Conservation (phyloP, 108 stramenopile species). For the Cyclotella atomus region DNA sequence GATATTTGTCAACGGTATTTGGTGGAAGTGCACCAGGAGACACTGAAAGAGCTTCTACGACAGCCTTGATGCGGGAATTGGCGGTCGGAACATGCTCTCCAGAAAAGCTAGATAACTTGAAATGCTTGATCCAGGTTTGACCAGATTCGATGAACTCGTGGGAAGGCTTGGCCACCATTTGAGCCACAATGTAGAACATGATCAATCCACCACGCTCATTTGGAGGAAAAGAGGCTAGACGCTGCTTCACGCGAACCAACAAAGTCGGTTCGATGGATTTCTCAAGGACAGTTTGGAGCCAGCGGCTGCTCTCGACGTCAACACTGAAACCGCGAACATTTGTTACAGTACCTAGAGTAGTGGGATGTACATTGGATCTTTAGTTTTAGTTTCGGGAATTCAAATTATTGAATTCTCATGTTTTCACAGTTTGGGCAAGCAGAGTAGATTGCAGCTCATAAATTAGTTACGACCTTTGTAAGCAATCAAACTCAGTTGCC, state of each 20-base stretch:
- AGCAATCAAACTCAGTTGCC: constrained; percentile 8
- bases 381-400: constrained; percentile 9
- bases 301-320: background rate
- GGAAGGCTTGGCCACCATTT: background rate
- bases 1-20: background rate
- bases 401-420: constrained; percentile 3
- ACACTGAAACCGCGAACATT: background rate
- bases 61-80: background rate
- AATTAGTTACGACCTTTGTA: constrained; percentile 24
- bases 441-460: constrained; percentile 1
- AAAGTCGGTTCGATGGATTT: background rate
- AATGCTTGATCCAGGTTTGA: background rate
- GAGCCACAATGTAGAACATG: background rate
- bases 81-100: background rate
- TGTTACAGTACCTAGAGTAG: constrained; percentile 8
- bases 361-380: constrained; percentile 8
- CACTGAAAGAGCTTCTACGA: background rate
- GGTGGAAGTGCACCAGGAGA: background rate
- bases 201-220: background rate
- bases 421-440: constrained; percentile 9
- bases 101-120: background rate
- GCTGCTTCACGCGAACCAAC: background rate
- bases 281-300: background rate
- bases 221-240: background rate
- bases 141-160: background rate